These are phyloP conservation scores for Xylaria hypoxylon DNA, from an alignment of 2,329 filamentous ascomycete species.

Conservation along the genomic window DNA sequence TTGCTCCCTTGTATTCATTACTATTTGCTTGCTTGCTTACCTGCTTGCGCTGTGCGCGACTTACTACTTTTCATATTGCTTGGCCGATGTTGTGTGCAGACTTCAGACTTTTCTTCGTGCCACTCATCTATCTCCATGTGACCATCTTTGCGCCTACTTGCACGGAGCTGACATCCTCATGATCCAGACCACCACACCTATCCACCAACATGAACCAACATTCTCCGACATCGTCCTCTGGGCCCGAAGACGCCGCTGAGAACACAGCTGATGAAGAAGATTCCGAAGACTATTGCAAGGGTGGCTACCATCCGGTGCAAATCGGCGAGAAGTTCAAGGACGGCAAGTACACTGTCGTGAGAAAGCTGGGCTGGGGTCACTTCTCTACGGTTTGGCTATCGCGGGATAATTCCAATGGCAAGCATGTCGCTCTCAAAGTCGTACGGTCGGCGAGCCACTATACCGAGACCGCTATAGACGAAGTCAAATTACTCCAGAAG, in stretches of 20 bases:
- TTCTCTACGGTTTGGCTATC: slow-evolving; percentile 96
- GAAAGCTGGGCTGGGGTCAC: slow-evolving; percentile 97
- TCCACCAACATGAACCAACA: slow-evolving; percentile 70
- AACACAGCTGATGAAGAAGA: slow-evolving; percentile 98
- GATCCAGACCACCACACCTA: slow-evolving; percentile 65
- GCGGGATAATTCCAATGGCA: slow-evolving; percentile 85
- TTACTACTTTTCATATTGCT: slow-evolving; percentile 23
- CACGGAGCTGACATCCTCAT: slow-evolving; percentile 48
- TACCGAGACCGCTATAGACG: slow-evolving; percentile 97
- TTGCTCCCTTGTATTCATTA: background rate
- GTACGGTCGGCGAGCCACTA: slow-evolving; percentile 98
- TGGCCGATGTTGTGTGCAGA: slow-evolving; percentile 18
- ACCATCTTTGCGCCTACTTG: slow-evolving; percentile 28
- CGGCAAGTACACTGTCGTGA: slow-evolving; percentile 93
- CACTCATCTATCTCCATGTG: slow-evolving; percentile 21
- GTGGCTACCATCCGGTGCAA: slow-evolving; percentile 94
- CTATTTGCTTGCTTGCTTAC: slow-evolving; percentile 6
- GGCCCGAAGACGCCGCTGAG: slow-evolving; percentile 85
- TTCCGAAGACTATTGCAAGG: slow-evolving; percentile 99
- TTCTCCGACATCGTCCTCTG: slow-evolving; percentile 81
- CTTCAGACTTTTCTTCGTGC: slow-evolving; percentile 17
- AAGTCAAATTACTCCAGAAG: slow-evolving; percentile 97
- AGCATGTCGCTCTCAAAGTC: slow-evolving; percentile 97
- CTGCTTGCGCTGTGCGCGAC: slow-evolving; percentile 40
- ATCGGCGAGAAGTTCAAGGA: slow-evolving; percentile 98